Percentiles rank a stretch among this genome's conserved stretches.
Evolutionary conservation across 768 basidiomycete species (phyloP).

Genomic region (Lactifluus echinatus): DNA sequence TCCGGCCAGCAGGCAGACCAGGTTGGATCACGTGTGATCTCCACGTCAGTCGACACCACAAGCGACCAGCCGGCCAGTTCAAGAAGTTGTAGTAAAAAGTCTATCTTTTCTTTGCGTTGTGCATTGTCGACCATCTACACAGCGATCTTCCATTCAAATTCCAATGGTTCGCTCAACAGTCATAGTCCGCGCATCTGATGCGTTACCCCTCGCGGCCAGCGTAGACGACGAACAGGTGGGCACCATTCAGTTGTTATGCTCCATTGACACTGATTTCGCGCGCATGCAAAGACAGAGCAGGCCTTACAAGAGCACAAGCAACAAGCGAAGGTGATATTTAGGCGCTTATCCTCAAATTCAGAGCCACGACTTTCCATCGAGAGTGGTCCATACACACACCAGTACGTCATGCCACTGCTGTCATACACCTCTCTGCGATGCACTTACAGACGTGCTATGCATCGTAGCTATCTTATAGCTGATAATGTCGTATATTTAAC

Average conservation of each 20-base stretch:
- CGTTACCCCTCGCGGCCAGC: constrained; percentile 86
- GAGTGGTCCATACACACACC: constrained; percentile 89
- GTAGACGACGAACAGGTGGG: constrained; percentile 95
- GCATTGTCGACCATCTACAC: background rate
- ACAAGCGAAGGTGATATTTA: constrained; percentile 93
- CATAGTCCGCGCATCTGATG: constrained; percentile 77
- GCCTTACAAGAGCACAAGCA: constrained; percentile 96
- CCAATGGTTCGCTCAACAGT: constrained; percentile 82
- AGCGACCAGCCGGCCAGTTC: too few species aligned
- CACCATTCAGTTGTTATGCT: background rate
- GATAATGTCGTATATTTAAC: constrained; percentile 93
- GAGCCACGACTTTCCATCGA: constrained; percentile 97
- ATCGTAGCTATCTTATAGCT: constrained; percentile 79
- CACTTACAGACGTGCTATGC: background rate
- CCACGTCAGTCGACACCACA: constrained; percentile 8
- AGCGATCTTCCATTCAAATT: background rate
- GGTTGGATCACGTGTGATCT: constrained; percentile 5
- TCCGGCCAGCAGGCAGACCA: too few species aligned
- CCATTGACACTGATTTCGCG: constrained; percentile 2
- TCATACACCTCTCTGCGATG: background rate
- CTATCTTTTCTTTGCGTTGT: background rate
- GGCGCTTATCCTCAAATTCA: constrained; percentile 86
- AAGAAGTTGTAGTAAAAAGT: too few species aligned
- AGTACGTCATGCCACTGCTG: constrained; percentile 47
- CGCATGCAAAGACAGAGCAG: constrained; percentile 67